phyloP scores from a whole-genome alignment of 805 yeast species.

The Monosporozyma servazzii region DNA sequence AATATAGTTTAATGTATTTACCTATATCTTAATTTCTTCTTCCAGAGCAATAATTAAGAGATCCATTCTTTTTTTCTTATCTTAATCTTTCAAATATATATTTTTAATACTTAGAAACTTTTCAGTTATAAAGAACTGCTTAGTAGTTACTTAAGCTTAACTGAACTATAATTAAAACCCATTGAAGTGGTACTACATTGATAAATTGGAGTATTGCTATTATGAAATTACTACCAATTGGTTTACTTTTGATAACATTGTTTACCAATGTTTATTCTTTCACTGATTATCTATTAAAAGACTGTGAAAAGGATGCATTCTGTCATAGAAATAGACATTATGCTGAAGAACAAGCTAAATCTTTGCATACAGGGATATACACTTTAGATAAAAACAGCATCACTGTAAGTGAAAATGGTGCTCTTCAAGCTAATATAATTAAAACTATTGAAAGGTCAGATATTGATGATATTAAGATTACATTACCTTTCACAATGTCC shows the following conservation, averaged over 20 bases:
- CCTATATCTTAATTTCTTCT: no score
- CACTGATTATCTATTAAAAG: conserved; percentile 61
- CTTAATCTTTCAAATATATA: no score
- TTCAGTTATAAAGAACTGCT: neutral
- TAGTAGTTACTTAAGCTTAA: no score
- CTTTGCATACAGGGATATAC: neutral
- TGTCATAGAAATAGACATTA: conserved; percentile 71
- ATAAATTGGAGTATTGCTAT: neutral
- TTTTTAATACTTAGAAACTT: neutral
- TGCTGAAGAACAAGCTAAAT: conserved; percentile 1
- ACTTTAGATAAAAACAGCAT: neutral
- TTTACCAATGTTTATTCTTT: conserved; percentile 31
- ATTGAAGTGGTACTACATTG: neutral
- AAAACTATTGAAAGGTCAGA: conserved; percentile 33
- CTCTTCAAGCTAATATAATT: conserved; percentile 33
- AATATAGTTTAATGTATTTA: no score
- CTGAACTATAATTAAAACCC: neutral
- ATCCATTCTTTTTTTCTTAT: no score
- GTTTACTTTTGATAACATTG: neutral
- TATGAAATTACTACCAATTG: neutral
- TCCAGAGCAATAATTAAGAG: no score
- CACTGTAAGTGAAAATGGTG: neutral
- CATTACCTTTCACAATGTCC: conserved; percentile 49
- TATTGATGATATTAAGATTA: conserved; percentile 30
- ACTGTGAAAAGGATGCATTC: conserved; percentile 74